phyloP scores from a whole-genome alignment of 2,329 filamentous ascomycete species.

The Volutella citrinella region DNA sequence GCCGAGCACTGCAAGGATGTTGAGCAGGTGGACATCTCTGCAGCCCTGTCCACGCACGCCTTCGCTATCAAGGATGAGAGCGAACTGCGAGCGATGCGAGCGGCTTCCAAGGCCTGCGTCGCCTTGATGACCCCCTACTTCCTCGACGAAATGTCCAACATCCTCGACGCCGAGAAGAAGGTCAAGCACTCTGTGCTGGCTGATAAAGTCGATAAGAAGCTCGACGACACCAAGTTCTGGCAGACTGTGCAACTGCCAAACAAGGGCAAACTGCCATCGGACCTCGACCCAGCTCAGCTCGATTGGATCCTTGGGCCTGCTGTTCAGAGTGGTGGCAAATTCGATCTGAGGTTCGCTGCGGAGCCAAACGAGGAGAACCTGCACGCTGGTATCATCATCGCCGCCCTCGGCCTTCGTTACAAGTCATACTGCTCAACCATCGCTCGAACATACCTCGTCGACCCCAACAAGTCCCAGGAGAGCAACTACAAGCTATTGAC shows the following conservation, averaged over 20 bases:
- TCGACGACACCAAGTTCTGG: constrained; percentile 94
- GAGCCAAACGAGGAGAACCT: constrained; percentile 79
- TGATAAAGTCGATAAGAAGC: constrained; percentile 85
- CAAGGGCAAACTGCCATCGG: constrained; percentile 73
- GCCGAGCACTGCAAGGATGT: constrained; percentile 76
- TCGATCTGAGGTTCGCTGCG: constrained; percentile 78
- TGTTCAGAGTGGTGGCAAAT: constrained; percentile 93
- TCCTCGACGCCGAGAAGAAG: constrained; percentile 95
- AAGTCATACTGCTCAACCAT: constrained; percentile 94
- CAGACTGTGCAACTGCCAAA: constrained; percentile 69
- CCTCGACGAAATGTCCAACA: constrained; percentile 95
- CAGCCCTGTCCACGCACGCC: constrained; percentile 76
- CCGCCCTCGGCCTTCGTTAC: constrained; percentile 88
- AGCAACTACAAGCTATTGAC: constrained; percentile 88
- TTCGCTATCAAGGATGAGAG: constrained; percentile 94
- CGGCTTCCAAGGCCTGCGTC: constrained; percentile 89
- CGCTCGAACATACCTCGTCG: constrained; percentile 90
- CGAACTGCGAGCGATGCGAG: constrained; percentile 90
- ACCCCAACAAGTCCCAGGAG: constrained; percentile 95
- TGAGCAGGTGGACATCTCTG: constrained; percentile 82
- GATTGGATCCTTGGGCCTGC: constrained; percentile 92
- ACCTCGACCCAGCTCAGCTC: constrained; percentile 83
- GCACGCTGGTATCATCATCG: constrained; percentile 90
- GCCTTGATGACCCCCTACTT: constrained; percentile 96
- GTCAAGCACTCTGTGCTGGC: constrained; percentile 84